A percentile compares a stretch with the other conserved stretches of the same genome.
These are phyloP conservation scores for Leccinum obscurum DNA, from an alignment of 768 basidiomycete genomes.

Conservation along the genomic window DNA sequence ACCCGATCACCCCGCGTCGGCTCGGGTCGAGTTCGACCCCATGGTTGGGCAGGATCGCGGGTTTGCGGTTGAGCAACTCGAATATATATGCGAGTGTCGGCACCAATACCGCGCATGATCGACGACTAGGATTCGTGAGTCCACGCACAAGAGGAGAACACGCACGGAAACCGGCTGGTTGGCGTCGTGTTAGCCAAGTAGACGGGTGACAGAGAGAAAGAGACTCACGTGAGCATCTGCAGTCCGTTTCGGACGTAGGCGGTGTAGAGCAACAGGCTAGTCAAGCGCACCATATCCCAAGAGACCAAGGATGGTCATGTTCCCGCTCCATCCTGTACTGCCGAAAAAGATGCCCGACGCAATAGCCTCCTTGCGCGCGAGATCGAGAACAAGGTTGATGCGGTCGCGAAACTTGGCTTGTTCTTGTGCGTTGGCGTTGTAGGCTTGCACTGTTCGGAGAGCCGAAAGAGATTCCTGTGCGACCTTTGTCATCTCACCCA, in stretches of 20 bases:
- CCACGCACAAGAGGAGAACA: constrained; percentile 1
- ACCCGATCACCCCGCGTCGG: no score
- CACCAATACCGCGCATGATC: constrained; percentile 96
- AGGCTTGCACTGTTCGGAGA: constrained; percentile 87
- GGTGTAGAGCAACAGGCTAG: constrained; percentile 86
- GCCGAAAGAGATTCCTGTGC: constrained; percentile 90
- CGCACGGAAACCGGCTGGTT: constrained; percentile 41
- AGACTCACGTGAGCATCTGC: constrained; percentile 72
- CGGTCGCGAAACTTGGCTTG: constrained; percentile 70
- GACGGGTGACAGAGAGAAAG: neutral
- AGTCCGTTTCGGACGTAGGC: constrained; percentile 83
- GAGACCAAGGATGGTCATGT: constrained; percentile 83
- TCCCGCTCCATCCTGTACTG: constrained; percentile 89
- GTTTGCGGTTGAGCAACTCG: constrained; percentile 81
- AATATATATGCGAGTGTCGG: constrained; percentile 96
- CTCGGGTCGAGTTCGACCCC: constrained; percentile 56
- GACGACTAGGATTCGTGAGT: constrained; percentile 55
- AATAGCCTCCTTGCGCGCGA: constrained; percentile 84
- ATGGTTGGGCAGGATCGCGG: constrained; percentile 64
- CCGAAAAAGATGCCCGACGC: constrained; percentile 95
- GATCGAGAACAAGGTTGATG: constrained; percentile 62
- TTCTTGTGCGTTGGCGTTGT: constrained; percentile 81
- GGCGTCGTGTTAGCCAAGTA: constrained; percentile 3
- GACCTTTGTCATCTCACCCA: constrained; percentile 91
- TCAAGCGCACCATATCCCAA: constrained; percentile 88